These are phyloP conservation scores for Podospora tetraspora DNA, from an alignment of 495 filamentous ascomycete genomes.

Conservation along the genomic window DNA sequence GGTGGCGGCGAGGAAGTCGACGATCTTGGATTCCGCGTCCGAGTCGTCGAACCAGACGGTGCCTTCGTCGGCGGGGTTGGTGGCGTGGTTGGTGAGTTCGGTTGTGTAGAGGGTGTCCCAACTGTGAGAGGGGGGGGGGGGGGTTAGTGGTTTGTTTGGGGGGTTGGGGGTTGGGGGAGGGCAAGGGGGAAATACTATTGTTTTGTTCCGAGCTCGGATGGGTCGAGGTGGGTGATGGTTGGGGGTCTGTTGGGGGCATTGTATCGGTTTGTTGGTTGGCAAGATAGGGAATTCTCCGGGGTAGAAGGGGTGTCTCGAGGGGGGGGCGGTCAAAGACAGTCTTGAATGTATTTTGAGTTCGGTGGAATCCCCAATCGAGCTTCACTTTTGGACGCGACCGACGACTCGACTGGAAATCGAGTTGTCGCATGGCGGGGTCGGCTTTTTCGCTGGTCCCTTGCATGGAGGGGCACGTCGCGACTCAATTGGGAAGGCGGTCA, in stretches of 20 bases:
- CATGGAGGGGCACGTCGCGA: constrained; percentile 16
- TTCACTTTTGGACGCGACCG: background rate
- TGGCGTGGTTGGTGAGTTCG: constrained; percentile 57
- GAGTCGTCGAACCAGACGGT: constrained; percentile 76
- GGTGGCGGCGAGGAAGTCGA: constrained; percentile 48
- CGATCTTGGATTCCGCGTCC: constrained; percentile 56
- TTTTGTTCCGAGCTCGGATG: constrained; percentile 63
- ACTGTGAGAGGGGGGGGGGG: constrained; percentile 32
- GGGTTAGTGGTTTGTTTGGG: background rate
- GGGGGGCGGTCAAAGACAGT: too few relatives aligned
- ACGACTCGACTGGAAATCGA: background rate
- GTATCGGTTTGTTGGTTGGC: background rate
- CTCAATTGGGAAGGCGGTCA: constrained; percentile 22
- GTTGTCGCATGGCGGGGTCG: constrained; percentile 17
- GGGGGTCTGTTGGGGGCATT: constrained; percentile 10
- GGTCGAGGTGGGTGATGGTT: constrained; percentile 45
- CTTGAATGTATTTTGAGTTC: too few relatives aligned
- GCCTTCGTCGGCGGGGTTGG: constrained; percentile 58
- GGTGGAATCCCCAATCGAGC: too few relatives aligned
- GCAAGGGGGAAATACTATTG: constrained; percentile 48
- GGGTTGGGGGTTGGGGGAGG: background rate
- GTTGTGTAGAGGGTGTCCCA: constrained; percentile 62
- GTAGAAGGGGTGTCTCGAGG: too few relatives aligned
- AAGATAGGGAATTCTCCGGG: too few relatives aligned
- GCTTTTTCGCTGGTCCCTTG: background rate